Percentiles rank a stretch among this genome's conserved stretches.
Conservation (phyloP, 2,329 filamentous ascomycete species). For the Epichloe amarillans region DNA sequence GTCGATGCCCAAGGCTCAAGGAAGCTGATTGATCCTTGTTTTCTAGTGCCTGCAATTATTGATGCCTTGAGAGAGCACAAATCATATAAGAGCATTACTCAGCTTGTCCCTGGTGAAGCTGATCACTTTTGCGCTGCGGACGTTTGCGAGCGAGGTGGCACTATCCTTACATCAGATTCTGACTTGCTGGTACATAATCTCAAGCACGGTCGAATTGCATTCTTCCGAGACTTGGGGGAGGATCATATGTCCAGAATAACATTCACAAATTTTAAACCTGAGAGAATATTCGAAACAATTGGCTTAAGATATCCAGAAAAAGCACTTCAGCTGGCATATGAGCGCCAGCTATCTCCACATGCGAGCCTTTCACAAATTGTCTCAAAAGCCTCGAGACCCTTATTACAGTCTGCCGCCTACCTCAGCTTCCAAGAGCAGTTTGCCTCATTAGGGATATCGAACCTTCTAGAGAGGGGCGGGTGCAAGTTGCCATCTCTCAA, state of each 20-base stretch:
- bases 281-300: slow-evolving; percentile 28
- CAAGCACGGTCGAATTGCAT: slow-evolving; percentile 49
- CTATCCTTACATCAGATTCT: slow-evolving; percentile 70
- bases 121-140: slow-evolving; percentile 65
- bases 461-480: background rate
- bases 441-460: background rate
- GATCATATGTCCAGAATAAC: slow-evolving; percentile 12
- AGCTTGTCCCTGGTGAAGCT: slow-evolving; percentile 70
- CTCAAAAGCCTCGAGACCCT: slow-evolving; percentile 12
- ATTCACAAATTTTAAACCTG: slow-evolving; percentile 18
- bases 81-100: slow-evolving; percentile 28
- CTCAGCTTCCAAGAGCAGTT: slow-evolving; percentile 1
- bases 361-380: slow-evolving; percentile 18
- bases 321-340: slow-evolving; percentile 23
- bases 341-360: slow-evolving; percentile 16
- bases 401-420: slow-evolving; percentile 10
- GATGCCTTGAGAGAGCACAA: slow-evolving; percentile 46
- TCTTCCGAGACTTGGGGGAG: slow-evolving; percentile 50
- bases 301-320: slow-evolving; percentile 20
- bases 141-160: slow-evolving; percentile 38
- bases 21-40: slow-evolving; percentile 41
- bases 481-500: slow-evolving; percentile 5
- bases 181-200: slow-evolving; percentile 69
- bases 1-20: slow-evolving; percentile 13
- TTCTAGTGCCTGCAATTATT: slow-evolving; percentile 65